Conservation (phyloP, 768 basidiomycete species). For the Suillus fuscotomentosus region DNA sequence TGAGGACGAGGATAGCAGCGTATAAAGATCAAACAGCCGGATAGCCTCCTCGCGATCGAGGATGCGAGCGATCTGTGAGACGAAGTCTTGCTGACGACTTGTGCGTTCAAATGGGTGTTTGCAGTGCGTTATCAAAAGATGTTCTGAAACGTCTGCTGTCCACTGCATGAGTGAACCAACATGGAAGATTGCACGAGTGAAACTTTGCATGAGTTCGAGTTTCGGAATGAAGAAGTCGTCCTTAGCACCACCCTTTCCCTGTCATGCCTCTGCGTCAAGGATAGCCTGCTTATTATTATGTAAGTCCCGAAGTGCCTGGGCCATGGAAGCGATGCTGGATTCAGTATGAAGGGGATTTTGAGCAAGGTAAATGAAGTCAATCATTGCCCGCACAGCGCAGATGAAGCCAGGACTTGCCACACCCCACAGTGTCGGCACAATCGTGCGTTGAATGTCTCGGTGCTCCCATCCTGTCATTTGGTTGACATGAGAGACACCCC, state of each 20-base stretch:
- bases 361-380: conserved; percentile 29
- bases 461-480: conserved; percentile 42
- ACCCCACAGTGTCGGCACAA: conserved; percentile 34
- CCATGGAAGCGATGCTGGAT: neutral
- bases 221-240: conserved; percentile 25
- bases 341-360: conserved; percentile 16
- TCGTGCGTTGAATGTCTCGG: conserved; percentile 33
- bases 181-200: conserved; percentile 12
- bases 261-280: neutral
- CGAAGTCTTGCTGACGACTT: conserved; percentile 21
- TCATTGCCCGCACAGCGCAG: conserved; percentile 30
- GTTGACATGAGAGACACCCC: conserved; percentile 39
- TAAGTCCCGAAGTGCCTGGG: neutral
- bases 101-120: conserved; percentile 26
- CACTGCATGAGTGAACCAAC: conserved; percentile 24
- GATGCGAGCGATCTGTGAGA: conserved; percentile 19
- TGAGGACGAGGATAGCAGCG: neutral
- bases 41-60: conserved; percentile 12
- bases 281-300: conserved; percentile 1
- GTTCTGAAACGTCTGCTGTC: conserved; percentile 27
- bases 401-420: conserved; percentile 29
- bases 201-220: conserved; percentile 12
- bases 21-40: conserved; percentile 4
- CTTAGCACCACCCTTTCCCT: conserved; percentile 12
- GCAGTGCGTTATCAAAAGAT: conserved; percentile 24